Evolutionary conservation across 2,329 filamentous ascomycete species (phyloP).

Genomic region (Botryosphaeria dothidea): DNA sequence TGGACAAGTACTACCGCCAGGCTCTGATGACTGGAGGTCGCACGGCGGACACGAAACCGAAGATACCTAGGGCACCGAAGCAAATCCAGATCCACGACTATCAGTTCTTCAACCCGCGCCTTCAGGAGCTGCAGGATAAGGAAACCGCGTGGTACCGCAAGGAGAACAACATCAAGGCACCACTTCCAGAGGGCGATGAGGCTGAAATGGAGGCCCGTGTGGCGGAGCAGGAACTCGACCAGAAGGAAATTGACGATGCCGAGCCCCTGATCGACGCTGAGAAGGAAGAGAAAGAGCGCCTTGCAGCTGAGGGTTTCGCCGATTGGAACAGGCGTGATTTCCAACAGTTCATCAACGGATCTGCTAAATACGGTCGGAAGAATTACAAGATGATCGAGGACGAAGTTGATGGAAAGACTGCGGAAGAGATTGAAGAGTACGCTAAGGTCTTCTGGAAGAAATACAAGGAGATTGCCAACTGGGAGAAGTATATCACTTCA

Average conservation of each 20-base stretch:
- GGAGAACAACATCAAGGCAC: constrained; percentile 93
- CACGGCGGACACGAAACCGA: constrained; percentile 83
- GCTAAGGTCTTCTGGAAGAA: constrained; percentile 96
- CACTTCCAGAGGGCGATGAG: constrained; percentile 83
- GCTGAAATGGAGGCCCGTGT: constrained; percentile 84
- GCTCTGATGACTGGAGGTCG: constrained; percentile 80
- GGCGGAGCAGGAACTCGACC: constrained; percentile 82
- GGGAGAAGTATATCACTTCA: constrained; percentile 81
- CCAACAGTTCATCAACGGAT: constrained; percentile 96
- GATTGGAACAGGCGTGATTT: constrained; percentile 98
- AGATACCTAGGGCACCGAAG: constrained; percentile 92
- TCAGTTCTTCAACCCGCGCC: constrained; percentile 86
- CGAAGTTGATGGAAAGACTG: constrained; percentile 88
- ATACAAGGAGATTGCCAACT: constrained; percentile 87
- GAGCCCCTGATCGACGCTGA: constrained; percentile 87
- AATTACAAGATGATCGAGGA: constrained; percentile 83
- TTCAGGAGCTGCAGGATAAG: constrained; percentile 89
- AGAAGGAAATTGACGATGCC: constrained; percentile 91
- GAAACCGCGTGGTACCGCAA: constrained; percentile 96
- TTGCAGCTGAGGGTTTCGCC: constrained; percentile 83
- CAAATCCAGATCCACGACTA: constrained; percentile 93
- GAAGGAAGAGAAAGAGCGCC: constrained; percentile 77
- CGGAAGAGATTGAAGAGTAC: constrained; percentile 84
- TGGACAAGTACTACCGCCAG: constrained; percentile 97
- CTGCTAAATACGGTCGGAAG: constrained; percentile 84